Base-by-base conservation (phyloP, 805 yeast genomes). In the Maudiozyma barnettii region DNA sequence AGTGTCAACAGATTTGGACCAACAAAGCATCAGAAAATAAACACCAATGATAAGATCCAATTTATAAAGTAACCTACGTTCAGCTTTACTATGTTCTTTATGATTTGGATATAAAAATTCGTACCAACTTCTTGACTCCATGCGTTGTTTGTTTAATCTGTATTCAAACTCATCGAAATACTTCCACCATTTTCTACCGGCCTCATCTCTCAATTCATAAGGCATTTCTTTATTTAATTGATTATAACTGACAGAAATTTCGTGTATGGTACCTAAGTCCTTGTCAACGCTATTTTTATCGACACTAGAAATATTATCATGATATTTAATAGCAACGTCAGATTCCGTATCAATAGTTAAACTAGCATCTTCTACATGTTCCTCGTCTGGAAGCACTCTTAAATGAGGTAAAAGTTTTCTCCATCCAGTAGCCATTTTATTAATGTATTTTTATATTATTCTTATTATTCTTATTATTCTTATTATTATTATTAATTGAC, bases 1-100 rank as follows among this genome's bases (percentile, higher is more conserved):
- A 47, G 72, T 73, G 57, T 83, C 88, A 43, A 83, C 65, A 46
- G 78, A 77, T 59, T 82, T 82, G 46, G 82, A 77, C 84, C 84
- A 83, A 63, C 81, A 81, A 13, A 78, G 74, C 55, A 79, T 63
- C 56, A 79, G 73, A 10, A 82, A 71, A 54, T 79, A 79, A 37
- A 73, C 64, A n/a, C 79, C 70, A 44, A 83, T 64, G 31, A 78
- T 57, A 12, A 78, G 51, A 55, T 82, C 88, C 30, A 81, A 59
- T 57, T 82, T 82, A 51, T 69, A 60, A 14, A 79, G 57, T 35
- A 79, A 60, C 23, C 62, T 66, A 43, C 72, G 69, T 48, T 69
- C 71, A 1, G 71, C 77, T 56, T 73, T 68, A 2, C 81, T 64
- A 13, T 59, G 60, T 6, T 64, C 57, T 6, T 57, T 54, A 52